Evolutionary conservation across 306 rosid species (phyloP).

Genomic region (Sechiopsis laciniata): DNA sequence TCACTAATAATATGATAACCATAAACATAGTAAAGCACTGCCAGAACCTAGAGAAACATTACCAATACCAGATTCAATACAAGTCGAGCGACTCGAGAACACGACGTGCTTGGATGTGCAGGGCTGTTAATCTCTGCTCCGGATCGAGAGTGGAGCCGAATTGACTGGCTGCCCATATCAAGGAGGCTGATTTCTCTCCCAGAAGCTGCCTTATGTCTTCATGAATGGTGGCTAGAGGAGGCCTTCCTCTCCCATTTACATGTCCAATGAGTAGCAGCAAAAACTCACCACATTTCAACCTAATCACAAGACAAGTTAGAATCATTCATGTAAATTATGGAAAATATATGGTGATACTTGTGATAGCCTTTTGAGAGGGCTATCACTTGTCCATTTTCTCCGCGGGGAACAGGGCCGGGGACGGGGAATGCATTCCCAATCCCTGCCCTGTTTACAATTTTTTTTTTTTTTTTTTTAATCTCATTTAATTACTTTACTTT

Average conservation of each 20-base stretch:
- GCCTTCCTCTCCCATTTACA: slow-evolving; percentile 63
- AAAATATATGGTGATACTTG: background rate
- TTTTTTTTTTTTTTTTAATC: too few species aligned
- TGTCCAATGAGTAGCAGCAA: slow-evolving; percentile 79
- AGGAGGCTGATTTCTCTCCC: slow-evolving; percentile 89
- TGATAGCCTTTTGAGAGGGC: slow-evolving; percentile 7
- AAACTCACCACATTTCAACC: slow-evolving; percentile 96
- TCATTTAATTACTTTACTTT: too few species aligned
- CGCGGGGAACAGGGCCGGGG: too few species aligned
- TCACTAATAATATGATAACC: too few species aligned
- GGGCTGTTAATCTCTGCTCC: slow-evolving; percentile 74
- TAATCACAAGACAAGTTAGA: slow-evolving; percentile 26
- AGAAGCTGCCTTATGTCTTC: slow-evolving; percentile 75
- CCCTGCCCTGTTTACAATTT: too few species aligned
- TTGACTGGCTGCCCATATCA: slow-evolving; percentile 98
- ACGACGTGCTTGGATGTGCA: slow-evolving; percentile 84
- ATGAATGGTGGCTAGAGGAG: slow-evolving; percentile 75
- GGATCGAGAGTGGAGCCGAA: slow-evolving; percentile 85
- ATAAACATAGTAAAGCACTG: background rate
- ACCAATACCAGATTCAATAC: slow-evolving; percentile 34
- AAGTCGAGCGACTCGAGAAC: slow-evolving; percentile 83
- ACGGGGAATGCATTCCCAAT: too few species aligned
- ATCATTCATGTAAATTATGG: background rate
- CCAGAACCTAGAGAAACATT: slow-evolving; percentile 1
- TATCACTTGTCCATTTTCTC: too few species aligned